These are phyloP conservation scores for Botryosphaeria dothidea DNA, from an alignment of 2,329 filamentous ascomycete genomes.

Conservation along the genomic window DNA sequence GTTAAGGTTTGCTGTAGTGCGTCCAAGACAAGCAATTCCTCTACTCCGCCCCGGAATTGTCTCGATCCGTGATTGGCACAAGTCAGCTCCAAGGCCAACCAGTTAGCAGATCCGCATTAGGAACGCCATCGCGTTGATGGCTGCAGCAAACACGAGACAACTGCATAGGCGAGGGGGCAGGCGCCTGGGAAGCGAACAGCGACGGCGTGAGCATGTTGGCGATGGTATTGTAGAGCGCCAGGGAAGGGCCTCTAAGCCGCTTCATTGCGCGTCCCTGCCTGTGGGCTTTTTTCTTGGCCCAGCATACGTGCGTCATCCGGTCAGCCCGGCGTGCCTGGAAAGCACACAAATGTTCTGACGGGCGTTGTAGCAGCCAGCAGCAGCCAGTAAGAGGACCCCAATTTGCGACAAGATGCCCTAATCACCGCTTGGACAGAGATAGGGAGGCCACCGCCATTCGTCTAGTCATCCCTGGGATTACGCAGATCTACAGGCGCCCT, in stretches of 20 bases:
- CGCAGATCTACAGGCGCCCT: background rate
- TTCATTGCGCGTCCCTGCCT: constrained; percentile 12
- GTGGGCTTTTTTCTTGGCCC: background rate
- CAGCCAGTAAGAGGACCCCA: background rate
- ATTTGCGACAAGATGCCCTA: background rate
- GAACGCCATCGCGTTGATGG: background rate
- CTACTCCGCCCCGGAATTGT: background rate
- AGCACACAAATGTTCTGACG: background rate
- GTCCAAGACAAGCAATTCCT: background rate
- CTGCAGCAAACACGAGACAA: background rate
- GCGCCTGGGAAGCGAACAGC: background rate
- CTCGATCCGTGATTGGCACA: background rate
- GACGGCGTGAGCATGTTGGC: background rate
- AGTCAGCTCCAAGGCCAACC: background rate
- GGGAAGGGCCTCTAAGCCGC: constrained; percentile 9
- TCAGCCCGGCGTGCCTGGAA: constrained; percentile 3
- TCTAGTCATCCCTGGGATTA: background rate
- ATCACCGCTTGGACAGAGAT: background rate
- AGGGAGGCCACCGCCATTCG: background rate
- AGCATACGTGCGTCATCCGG: constrained; percentile 8
- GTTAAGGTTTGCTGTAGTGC: background rate
- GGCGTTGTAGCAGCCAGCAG: background rate
- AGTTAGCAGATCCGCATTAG: background rate
- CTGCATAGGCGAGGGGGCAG: background rate
- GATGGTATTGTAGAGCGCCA: background rate